Percentiles rank a stretch among this genome's conserved stretches.
phyloP scores from a whole-genome alignment of 1,139 yeast genomes.

The Geotrichum fermentans region DNA sequence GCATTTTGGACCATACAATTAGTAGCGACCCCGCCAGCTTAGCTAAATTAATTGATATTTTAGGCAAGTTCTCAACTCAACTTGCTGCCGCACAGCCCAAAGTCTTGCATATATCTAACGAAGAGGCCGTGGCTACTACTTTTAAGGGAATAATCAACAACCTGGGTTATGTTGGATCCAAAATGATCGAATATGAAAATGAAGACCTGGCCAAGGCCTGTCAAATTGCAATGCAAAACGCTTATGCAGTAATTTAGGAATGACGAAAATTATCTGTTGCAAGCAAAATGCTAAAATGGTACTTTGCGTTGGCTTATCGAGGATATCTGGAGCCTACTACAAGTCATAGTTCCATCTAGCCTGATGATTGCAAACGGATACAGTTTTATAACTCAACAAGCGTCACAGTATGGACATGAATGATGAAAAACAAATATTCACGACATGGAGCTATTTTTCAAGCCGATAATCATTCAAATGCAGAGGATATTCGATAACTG shows the following conservation, averaged over 20 bases:
- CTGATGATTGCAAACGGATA: too few species aligned
- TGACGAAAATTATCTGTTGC: neutral
- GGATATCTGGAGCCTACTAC: too few species aligned
- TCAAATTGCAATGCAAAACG: constrained; percentile 2
- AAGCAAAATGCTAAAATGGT: too few species aligned
- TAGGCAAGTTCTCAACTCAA: constrained; percentile 10
- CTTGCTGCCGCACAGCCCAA: constrained; percentile 5
- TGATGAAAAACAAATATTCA: too few species aligned
- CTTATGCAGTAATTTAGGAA: neutral
- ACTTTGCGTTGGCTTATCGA: too few species aligned
- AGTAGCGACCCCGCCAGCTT: neutral
- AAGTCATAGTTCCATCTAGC: too few species aligned
- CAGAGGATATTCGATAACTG: too few species aligned
- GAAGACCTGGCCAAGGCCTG: constrained; percentile 1
- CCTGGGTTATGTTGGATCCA: constrained; percentile 5
- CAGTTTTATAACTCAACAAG: too few species aligned
- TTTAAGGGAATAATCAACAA: constrained; percentile 9
- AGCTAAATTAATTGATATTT: constrained; percentile 6
- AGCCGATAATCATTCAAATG: too few species aligned
- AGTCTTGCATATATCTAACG: neutral
- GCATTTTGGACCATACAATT: constrained; percentile 5
- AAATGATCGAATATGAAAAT: neutral
- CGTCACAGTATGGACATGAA: too few species aligned
- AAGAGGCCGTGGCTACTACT: constrained; percentile 5
- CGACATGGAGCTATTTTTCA: too few species aligned